phyloP scores from a whole-genome alignment of 2,329 filamentous ascomycete species.

The Pestalotiopsis sp. region DNA sequence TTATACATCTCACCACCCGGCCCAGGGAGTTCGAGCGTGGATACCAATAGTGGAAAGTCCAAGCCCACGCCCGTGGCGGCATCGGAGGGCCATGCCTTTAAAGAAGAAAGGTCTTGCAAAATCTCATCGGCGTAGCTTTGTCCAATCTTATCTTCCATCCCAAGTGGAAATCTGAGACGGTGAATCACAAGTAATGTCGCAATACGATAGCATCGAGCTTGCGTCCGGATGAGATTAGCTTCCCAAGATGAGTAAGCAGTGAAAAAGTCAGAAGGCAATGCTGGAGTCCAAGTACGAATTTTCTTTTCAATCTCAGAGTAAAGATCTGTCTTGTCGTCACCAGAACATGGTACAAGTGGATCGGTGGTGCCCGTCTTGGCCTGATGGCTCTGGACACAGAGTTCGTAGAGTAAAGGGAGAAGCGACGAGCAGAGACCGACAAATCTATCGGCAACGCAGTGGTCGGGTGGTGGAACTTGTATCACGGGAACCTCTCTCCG shows the following conservation, averaged over 20 bases:
- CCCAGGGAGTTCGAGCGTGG: conserved; percentile 7
- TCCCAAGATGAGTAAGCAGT: conserved; percentile 26
- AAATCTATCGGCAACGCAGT: conserved; percentile 30
- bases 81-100: conserved; percentile 10
- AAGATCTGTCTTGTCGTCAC: conserved; percentile 9
- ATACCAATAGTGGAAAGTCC: conserved; percentile 14
- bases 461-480: conserved; percentile 21
- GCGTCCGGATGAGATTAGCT: conserved; percentile 29
- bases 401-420: conserved; percentile 33
- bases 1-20: conserved; percentile 2
- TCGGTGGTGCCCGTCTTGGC: conserved; percentile 14
- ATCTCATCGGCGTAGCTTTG: conserved; percentile 11
- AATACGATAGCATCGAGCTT: conserved; percentile 32
- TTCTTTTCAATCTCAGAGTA: conserved; percentile 13
- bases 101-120: conserved; percentile 8
- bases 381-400: conserved; percentile 29
- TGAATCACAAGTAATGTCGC: conserved; percentile 32
- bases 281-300: conserved; percentile 16
- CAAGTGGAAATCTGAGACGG: conserved; percentile 32
- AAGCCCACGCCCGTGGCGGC: conserved; percentile 1
- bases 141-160: conserved; percentile 25
- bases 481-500: conserved; percentile 34
- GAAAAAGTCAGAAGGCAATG: conserved; percentile 18
- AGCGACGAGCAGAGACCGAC: conserved; percentile 31
- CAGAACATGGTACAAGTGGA: neutral